phyloP scores from a whole-genome alignment of 306 rosid genomes.

The Fragaria vesca region DNA sequence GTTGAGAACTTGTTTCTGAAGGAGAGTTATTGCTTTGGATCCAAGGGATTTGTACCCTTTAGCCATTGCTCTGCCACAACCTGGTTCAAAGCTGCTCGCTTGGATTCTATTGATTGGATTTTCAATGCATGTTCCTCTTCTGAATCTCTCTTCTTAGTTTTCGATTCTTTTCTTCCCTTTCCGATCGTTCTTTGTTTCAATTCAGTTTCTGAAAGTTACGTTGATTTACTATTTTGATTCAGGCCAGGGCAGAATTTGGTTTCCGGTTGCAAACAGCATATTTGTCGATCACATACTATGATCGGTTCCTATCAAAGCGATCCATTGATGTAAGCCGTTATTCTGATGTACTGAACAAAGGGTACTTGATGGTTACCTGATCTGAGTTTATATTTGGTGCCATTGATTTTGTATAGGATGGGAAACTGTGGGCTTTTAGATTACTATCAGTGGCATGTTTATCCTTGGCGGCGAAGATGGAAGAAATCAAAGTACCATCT shows the following conservation, averaged over 20 bases:
- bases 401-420: constrained; percentile 47
- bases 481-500: constrained; percentile 57
- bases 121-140: constrained; percentile 61
- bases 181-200: not conserved
- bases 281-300: constrained; percentile 66
- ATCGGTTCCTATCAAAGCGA: constrained; percentile 70
- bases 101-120: constrained; percentile 75
- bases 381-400: not conserved
- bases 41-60: constrained; percentile 23
- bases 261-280: constrained; percentile 73
- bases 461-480: constrained; percentile 93
- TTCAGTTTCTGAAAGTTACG: constrained; percentile 9
- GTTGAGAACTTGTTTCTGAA: constrained; percentile 49
- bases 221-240: constrained; percentile 34
- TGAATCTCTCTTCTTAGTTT: not conserved
- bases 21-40: constrained; percentile 50
- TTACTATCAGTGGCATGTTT: constrained; percentile 70
- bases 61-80: constrained; percentile 27
- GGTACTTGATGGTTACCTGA: constrained; percentile 4
- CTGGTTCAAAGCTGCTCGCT: constrained; percentile 58
- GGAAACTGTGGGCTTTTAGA: constrained; percentile 68
- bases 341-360: constrained; percentile 6
- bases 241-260: constrained; percentile 62
- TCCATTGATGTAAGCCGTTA: constrained; percentile 57
- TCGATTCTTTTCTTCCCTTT: not conserved